These are phyloP conservation scores for Pythium biforme DNA, from an alignment of 352 stramenopile genomes.

Conservation along the genomic window DNA sequence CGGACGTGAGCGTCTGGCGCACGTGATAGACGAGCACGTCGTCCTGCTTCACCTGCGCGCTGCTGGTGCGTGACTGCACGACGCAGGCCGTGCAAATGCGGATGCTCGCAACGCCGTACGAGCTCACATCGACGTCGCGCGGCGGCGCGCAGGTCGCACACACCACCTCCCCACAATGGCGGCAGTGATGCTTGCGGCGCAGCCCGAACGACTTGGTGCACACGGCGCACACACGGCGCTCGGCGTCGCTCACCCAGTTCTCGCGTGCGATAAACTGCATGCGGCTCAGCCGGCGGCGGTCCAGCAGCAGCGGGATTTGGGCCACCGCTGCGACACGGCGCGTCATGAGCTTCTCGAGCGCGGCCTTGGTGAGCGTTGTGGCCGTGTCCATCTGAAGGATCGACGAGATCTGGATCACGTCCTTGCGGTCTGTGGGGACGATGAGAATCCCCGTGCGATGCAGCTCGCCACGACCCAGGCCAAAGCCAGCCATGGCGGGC, in stretches of 20 bases:
- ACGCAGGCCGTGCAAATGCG: conserved; percentile 73
- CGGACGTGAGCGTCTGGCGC: conserved; percentile 27
- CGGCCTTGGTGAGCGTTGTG: conserved; percentile 31
- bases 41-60: conserved; percentile 22
- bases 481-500: conserved; percentile 51
- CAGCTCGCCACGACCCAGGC: conserved; percentile 50
- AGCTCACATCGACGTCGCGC: conserved; percentile 45
- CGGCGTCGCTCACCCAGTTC: conserved; percentile 60
- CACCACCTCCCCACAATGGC: conserved; percentile 72
- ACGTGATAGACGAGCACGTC: conserved; percentile 51
- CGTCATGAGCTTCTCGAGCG: conserved; percentile 49
- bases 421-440: conserved; percentile 48
- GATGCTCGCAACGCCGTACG: conserved; percentile 32
- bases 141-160: conserved; percentile 63
- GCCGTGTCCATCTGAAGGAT: conserved; percentile 55
- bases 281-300: conserved; percentile 54
- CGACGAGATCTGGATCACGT: conserved; percentile 64
- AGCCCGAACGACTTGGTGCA: conserved; percentile 67
- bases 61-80: conserved; percentile 36
- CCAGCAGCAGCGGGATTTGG: conserved; percentile 50
- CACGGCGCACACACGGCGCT: conserved; percentile 58
- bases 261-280: conserved; percentile 48
- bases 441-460: conserved; percentile 67
- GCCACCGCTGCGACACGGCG: conserved; percentile 45
- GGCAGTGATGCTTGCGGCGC: conserved; percentile 63